phyloP scores from a whole-genome alignment of 164 flowering plant species.

The Vitis riparia region DNA sequence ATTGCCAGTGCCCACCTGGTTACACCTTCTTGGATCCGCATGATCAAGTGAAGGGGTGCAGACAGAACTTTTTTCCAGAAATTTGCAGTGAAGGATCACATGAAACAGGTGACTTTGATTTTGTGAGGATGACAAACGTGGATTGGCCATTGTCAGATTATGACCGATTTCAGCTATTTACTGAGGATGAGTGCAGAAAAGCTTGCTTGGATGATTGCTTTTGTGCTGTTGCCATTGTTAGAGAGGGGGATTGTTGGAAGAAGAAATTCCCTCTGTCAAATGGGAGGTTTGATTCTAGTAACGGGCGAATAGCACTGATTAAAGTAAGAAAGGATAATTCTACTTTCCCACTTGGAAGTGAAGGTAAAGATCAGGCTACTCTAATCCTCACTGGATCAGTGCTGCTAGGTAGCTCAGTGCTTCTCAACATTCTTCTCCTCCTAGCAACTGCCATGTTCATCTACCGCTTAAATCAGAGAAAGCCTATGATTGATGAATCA shows the following conservation, averaged over 20 bases:
- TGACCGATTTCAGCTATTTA: not conserved
- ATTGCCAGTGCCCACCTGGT: no score
- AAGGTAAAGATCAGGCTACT: no score
- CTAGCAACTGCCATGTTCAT: no score
- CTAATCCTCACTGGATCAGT: slow-evolving; percentile 3
- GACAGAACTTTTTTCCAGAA: slow-evolving; percentile 14
- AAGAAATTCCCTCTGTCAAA: slow-evolving; percentile 39
- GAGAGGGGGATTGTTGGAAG: slow-evolving; percentile 33
- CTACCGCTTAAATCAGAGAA: no score
- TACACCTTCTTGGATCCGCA: not conserved
- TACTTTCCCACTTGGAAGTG: no score
- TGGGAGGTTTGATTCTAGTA: slow-evolving; percentile 9
- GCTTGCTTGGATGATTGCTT: slow-evolving; percentile 39
- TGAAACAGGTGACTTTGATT: not conserved
- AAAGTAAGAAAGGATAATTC: slow-evolving; percentile 16
- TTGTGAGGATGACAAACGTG: slow-evolving; percentile 10
- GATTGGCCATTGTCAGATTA: slow-evolving; percentile 41
- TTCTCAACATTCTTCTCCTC: slow-evolving; percentile 8
- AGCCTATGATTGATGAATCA: no score
- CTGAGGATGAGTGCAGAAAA: slow-evolving; percentile 25
- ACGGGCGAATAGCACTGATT: slow-evolving; percentile 13
- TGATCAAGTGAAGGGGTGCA: slow-evolving; percentile 30
- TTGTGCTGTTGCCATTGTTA: slow-evolving; percentile 32
- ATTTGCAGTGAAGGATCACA: slow-evolving; percentile 16
- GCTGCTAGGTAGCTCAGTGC: slow-evolving; percentile 18